phyloP scores from a whole-genome alignment of 2,329 filamentous ascomycete genomes.

The Claviceps maximensis region DNA sequence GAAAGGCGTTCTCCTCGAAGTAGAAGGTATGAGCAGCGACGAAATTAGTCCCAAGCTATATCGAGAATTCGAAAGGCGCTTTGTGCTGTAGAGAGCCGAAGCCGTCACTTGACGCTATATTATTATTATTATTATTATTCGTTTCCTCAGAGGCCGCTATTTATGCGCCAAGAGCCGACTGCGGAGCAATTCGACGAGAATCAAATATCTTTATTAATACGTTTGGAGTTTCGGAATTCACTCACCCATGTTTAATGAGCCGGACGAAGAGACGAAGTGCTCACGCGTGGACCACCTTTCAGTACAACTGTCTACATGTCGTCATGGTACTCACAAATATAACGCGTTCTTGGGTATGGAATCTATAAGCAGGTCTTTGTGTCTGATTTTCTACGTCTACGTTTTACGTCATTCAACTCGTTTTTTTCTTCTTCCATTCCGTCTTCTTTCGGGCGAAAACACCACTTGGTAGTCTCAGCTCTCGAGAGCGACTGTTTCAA shows the following conservation, averaged over 20 bases:
- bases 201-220: neutral
- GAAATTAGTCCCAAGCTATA: constrained; percentile 91
- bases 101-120: neutral
- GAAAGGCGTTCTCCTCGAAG: constrained; percentile 73
- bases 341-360: neutral
- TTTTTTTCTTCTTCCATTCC: neutral
- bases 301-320: neutral
- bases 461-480: neutral
- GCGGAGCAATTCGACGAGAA: neutral
- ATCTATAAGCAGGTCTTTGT: neutral
- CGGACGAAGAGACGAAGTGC: neutral
- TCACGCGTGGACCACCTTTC: too few species aligned
- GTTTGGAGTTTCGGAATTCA: neutral
- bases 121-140: too few species aligned
- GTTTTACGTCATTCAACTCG: neutral
- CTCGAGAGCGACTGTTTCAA: too few species aligned
- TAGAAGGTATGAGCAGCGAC: constrained; percentile 79
- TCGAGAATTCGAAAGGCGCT: constrained; percentile 66
- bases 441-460: neutral
- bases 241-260: neutral
- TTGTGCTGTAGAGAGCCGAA: constrained; percentile 24
- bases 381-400: neutral
- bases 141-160: neutral
- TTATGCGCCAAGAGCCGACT: neutral
- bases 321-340: neutral